Evolutionary conservation across 2,329 filamentous ascomycete genomes (phyloP).

Genomic region (Cordyceps militaris): DNA sequence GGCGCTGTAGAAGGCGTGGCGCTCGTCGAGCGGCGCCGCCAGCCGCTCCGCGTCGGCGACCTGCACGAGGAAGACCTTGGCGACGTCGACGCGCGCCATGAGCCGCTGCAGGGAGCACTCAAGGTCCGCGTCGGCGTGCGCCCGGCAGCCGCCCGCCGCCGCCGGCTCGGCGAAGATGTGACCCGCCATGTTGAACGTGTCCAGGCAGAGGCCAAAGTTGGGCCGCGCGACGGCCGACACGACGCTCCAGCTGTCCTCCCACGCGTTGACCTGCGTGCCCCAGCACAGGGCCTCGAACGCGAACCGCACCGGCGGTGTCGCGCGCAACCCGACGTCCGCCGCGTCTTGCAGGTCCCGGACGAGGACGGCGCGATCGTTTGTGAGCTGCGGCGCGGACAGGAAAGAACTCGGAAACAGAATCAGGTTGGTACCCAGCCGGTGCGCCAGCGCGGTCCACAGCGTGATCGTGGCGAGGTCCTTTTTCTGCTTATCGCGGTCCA

Average conservation of each 20-base stretch:
- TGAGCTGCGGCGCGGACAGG: slow-evolving; percentile 41
- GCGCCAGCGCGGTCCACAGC: slow-evolving; percentile 62
- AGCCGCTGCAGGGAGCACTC: slow-evolving; percentile 47
- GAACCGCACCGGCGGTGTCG: slow-evolving; percentile 53
- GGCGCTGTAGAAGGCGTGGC: slow-evolving; percentile 28
- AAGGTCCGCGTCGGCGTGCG: slow-evolving; percentile 47
- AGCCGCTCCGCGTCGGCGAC: slow-evolving; percentile 65
- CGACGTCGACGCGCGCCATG: slow-evolving; percentile 45
- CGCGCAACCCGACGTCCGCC: slow-evolving; percentile 56
- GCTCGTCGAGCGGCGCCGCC: slow-evolving; percentile 43
- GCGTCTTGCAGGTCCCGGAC: slow-evolving; percentile 54
- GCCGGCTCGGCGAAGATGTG: slow-evolving; percentile 62
- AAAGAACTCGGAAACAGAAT: slow-evolving; percentile 71
- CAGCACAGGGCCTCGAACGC: slow-evolving; percentile 67
- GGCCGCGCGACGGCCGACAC: slow-evolving; percentile 54
- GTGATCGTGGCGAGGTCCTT: slow-evolving; percentile 54
- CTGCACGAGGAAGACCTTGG: slow-evolving; percentile 68
- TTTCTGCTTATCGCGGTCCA: slow-evolving; percentile 52
- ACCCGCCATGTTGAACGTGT: slow-evolving; percentile 70
- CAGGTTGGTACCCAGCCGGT: slow-evolving; percentile 58
- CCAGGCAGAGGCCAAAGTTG: slow-evolving; percentile 69
- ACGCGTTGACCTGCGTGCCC: slow-evolving; percentile 60
- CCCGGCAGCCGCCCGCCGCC: slow-evolving; percentile 38
- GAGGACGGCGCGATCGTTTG: slow-evolving; percentile 46
- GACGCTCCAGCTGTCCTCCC: slow-evolving; percentile 64